Conservation (phyloP, 208 protist genomes). For the Acanthamoeba culbertsoni region DNA sequence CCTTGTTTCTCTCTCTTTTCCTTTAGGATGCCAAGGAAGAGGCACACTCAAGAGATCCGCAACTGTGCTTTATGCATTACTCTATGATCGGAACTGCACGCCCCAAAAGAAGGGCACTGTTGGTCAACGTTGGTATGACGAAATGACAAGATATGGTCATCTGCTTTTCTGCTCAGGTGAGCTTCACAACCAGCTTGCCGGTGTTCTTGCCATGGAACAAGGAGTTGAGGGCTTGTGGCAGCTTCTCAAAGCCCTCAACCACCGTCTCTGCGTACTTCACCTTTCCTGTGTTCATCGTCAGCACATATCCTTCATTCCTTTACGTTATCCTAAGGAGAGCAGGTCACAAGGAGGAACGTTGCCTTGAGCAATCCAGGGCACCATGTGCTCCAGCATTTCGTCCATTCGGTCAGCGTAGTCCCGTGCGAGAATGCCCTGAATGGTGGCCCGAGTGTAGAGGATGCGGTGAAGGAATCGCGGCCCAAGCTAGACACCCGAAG, state of each 20-base stretch:
- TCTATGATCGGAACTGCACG: too few species aligned
- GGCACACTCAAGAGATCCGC: too few species aligned
- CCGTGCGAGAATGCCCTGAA: constrained; percentile 12
- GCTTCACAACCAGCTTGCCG: constrained; percentile 48
- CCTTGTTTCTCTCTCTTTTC: too few species aligned
- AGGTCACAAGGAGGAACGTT: background rate
- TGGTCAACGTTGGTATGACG: too few species aligned
- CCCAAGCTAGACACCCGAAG: background rate
- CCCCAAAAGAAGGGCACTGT: too few species aligned
- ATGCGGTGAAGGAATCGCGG: constrained; percentile 10
- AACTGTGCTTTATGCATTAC: too few species aligned
- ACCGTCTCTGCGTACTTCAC: constrained; percentile 42
- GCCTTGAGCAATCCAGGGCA: constrained; percentile 17
- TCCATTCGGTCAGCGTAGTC: background rate
- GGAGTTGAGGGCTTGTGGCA: background rate
- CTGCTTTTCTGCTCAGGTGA: too few species aligned
- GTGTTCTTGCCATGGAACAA: constrained; percentile 27
- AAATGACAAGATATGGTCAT: too few species aligned
- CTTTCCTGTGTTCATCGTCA: constrained; percentile 20
- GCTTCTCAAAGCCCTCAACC: constrained; percentile 49
- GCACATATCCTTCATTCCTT: too few species aligned
- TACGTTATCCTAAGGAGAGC: too few species aligned
- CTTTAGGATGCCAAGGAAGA: too few species aligned
- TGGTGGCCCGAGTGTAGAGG: constrained; percentile 50
- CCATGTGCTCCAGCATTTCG: constrained; percentile 4